Conservation (phyloP, 1,284 basidiomycete genomes). For the Cutaneotrichosporon spelunceum region DNA sequence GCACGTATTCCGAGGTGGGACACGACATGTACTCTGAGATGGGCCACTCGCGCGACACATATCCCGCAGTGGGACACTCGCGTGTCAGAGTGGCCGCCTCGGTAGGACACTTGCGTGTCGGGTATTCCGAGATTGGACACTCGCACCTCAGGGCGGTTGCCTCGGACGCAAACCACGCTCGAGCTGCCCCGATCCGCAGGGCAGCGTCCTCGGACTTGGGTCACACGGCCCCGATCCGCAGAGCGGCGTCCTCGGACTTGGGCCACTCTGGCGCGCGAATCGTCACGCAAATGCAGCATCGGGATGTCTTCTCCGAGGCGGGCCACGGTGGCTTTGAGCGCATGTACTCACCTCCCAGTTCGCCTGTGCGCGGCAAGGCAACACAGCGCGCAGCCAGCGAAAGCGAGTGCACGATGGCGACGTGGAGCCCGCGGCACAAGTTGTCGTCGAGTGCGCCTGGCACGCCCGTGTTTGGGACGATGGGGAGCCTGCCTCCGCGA, state of each 20-base stretch:
- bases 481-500: constrained; percentile 6
- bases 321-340: neutral
- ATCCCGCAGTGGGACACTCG: too few relatives aligned
- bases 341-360: neutral
- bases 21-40: too few relatives aligned
- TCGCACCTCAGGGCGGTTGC: neutral
- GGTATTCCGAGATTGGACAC: neutral
- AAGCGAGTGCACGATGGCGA: neutral
- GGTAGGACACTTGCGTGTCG: too few relatives aligned
- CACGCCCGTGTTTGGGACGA: neutral
- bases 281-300: neutral
- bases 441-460: constrained; percentile 9
- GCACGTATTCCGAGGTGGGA: too few relatives aligned
- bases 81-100: too few relatives aligned
- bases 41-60: too few relatives aligned
- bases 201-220: neutral
- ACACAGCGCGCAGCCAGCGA: constrained; percentile 2
- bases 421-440: neutral
- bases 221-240: neutral
- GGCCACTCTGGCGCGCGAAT: neutral
- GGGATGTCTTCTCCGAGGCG: neutral
- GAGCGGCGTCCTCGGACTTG: neutral
- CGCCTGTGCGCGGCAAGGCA: neutral
- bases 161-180: neutral
- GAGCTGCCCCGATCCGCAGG: too few relatives aligned